Conservation (phyloP, 163 green algal species). For the Volvox carteri region DNA sequence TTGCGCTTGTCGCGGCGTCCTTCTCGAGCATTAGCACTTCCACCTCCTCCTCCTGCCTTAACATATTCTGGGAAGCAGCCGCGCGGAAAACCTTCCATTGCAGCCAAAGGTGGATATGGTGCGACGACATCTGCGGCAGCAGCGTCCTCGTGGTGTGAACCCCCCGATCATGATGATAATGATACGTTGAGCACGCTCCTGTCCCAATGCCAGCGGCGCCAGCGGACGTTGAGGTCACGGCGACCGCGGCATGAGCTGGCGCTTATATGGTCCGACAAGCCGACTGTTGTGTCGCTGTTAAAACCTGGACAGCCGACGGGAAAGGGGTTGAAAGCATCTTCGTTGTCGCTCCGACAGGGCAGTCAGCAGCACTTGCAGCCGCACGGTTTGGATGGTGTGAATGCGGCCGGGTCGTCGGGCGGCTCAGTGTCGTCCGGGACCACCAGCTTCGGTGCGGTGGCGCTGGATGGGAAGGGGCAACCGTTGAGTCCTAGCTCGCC, state of each 20-base stretch:
- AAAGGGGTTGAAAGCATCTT: not conserved
- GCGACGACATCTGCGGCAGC: slow-evolving; percentile 19
- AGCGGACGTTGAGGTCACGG: not conserved
- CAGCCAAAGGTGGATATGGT: not conserved
- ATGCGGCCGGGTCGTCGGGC: slow-evolving; percentile 5
- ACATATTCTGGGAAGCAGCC: not conserved
- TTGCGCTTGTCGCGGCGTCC: not conserved
- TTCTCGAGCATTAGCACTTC: slow-evolving; percentile 22
- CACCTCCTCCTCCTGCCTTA: not conserved
- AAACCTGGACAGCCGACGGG: not conserved
- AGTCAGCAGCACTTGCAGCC: slow-evolving; percentile 20
- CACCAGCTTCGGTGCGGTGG: slow-evolving; percentile 14
- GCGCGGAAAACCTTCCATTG: not conserved
- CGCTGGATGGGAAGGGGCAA: slow-evolving; percentile 40
- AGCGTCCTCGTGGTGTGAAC: not conserved
- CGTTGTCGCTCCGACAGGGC: not conserved
- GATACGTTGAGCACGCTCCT: not conserved
- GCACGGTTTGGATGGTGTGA: not conserved
- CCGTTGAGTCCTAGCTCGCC: slow-evolving; percentile 38
- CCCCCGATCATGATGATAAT: not conserved
- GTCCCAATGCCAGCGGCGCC: slow-evolving; percentile 30
- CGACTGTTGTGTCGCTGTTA: not conserved
- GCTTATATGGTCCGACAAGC: slow-evolving; percentile 28
- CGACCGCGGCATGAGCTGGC: slow-evolving; percentile 22
- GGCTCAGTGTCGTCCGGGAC: slow-evolving; percentile 36